Base-by-base conservation (phyloP, 1,284 basidiomycete species). In the Cystobasidium sp. region DNA sequence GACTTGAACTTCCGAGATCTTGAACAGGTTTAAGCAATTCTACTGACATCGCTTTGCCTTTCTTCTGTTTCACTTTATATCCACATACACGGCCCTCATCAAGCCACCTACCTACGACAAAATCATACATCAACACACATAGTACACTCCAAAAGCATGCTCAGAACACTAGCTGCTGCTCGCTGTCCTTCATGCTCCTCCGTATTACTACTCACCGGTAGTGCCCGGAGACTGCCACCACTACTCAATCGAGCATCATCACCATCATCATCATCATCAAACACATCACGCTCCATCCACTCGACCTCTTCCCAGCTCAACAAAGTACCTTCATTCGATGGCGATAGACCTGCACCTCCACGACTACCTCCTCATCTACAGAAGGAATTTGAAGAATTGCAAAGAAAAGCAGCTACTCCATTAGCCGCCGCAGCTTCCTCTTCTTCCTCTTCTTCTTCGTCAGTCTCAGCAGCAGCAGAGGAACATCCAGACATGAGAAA, bases 371-470 rank as follows among this genome's bases (percentile, higher is more conserved):
- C 80, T 10, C 76, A 82, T 51, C 80, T 84, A 18, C 84, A 84
- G 74, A 77, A 78, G 46, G 83, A 84, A 75, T 84, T 84, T 56
- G 83, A 84, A 64, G 81, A 82, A 53, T 77, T 83, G 58, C 75
- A 78, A 41, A 64, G 77, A 62, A 47, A 41, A 68, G 69, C 53
- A 43, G 76, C 61, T 61, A 72, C 24, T 31, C 74, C 69, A 31
- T 37, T 49, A 20, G 62, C 70, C 18, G 44, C 68, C 2, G 43
- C 65, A 20, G 63, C 76, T 22, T 56, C 71, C 24, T 44, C 62
- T n/a, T 61, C 39, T 8, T 47, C 70, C 14, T 64, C 47, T 3
- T 52, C 41, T 31, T 47, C 75, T 20, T 59, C 53, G 18, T 37
- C 20, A 46, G 55, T 37, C 1, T 56, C 55, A 37, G 31, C 55